phyloP scores from a whole-genome alignment of 176 grass and related monocot genomes.

The Elymus sibiricus region DNA sequence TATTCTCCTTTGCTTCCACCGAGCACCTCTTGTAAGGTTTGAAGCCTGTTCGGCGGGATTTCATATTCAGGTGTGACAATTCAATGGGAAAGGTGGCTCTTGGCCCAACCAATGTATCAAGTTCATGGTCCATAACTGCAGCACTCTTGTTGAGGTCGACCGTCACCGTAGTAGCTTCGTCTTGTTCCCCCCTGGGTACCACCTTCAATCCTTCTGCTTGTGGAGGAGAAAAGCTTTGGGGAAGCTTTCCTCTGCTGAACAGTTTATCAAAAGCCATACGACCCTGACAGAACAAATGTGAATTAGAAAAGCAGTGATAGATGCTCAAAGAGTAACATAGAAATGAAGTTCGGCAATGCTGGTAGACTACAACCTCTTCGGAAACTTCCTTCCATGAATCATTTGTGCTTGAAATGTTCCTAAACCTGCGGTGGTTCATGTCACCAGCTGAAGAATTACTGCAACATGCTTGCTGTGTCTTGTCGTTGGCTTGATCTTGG shows the following conservation, averaged over 20 bases:
- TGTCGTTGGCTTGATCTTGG: conserved; percentile 52
- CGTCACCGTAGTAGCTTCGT: conserved; percentile 21
- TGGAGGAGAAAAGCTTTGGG: conserved; percentile 85
- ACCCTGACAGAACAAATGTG: conserved; percentile 67
- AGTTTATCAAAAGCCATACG: conserved; percentile 89
- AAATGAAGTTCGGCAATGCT: conserved; percentile 32
- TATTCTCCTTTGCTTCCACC: conserved; percentile 76
- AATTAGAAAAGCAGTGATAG: conserved; percentile 60
- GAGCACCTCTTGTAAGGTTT: conserved; percentile 96
- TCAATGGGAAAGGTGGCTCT: conserved; percentile 39
- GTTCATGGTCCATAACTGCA: conserved; percentile 28
- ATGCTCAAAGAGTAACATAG: conserved; percentile 28
- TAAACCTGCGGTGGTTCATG: conserved; percentile 59
- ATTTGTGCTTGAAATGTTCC: conserved; percentile 67
- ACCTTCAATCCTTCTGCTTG: conserved; percentile 38
- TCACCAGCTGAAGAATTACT: conserved; percentile 61
- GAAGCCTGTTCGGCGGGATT: conserved; percentile 74
- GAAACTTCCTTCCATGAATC: conserved; percentile 94
- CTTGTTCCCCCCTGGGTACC: conserved; percentile 36
- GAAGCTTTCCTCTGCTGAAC: conserved; percentile 83
- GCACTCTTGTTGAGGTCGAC: conserved; percentile 68
- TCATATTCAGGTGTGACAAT: conserved; percentile 47
- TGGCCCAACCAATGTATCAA: conserved; percentile 18
- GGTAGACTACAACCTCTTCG: conserved; percentile 71
- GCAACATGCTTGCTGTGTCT: conserved; percentile 50